phyloP scores from a whole-genome alignment of 179 eudicot genomes.

The Sideroxylon spinosum region DNA sequence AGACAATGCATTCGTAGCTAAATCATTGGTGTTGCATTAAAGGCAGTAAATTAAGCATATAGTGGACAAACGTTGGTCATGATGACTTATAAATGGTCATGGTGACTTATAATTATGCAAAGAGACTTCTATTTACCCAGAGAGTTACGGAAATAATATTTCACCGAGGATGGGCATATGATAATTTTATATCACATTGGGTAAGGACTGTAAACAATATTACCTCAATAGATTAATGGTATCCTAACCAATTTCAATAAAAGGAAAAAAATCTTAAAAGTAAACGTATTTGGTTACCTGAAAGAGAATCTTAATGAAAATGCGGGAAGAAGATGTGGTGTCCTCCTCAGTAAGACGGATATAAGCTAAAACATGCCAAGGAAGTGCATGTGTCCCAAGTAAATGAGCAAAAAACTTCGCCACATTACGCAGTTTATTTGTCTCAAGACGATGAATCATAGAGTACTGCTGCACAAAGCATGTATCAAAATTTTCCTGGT shows the following conservation, averaged over 20 bases:
- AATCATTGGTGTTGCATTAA: too few relatives aligned
- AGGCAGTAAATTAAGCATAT: too few relatives aligned
- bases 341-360: conserved; percentile 89
- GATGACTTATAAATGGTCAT: too few relatives aligned
- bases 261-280: not conserved
- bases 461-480: conserved; percentile 92
- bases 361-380: conserved; percentile 78
- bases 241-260: not conserved
- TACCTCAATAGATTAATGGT: not conserved
- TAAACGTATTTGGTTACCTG: conserved; percentile 42
- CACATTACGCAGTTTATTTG: conserved; percentile 75
- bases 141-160: not conserved
- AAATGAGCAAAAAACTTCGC: conserved; percentile 88
- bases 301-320: conserved; percentile 90
- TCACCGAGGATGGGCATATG: not conserved
- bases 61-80: too few relatives aligned
- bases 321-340: conserved; percentile 86
- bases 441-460: conserved; percentile 88
- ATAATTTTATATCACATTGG: not conserved
- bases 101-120: not conserved
- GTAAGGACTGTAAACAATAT: not conserved
- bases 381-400: conserved; percentile 77
- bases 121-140: not conserved
- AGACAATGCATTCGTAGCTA: too few relatives aligned
- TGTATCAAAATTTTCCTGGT: conserved; percentile 80